Base-by-base conservation (phyloP, 495 filamentous ascomycete genomes). In the Tirmania nivea region DNA sequence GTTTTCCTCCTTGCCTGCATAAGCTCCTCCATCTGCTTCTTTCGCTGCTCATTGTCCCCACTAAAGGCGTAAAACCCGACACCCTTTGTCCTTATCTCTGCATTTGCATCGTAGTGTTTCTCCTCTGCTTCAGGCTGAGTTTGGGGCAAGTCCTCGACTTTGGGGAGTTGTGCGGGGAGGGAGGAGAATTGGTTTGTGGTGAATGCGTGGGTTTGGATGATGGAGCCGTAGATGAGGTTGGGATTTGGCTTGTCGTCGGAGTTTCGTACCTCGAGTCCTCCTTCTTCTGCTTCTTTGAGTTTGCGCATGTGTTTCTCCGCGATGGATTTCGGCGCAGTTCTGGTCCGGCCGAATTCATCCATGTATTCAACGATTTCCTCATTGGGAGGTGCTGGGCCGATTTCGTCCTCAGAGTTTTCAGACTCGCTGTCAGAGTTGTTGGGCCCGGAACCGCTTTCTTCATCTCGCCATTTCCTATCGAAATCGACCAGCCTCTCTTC, bases 41-140 rank as follows among this genome's bases (percentile, higher is more conserved):
- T 67, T 52, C 90, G 69, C 53, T 68, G 68, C 51, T 69, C 76
- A 61, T 76, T 76, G 65, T 94, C 80, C 56, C 68, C 71, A 25
- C 78, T 82, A 63, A 97, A 96, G 35, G 74, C 73, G 65, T 87
- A 95, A 64, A 94, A 97, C 0, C 86, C 92, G 8, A 83, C 81
- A 0, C 90, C 92, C 62, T 88, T 89, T 39, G 77, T 84, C 51
- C 90, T 70, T 34, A 90, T 78, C 72, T 96, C 90, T 52, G 68
- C 70, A 54, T 71, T 75, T 0, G 85, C 84, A 68, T 94, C 80
- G 67, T 94, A 97, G 65, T 96, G 92, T 65, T 69, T 48, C 25
- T 57, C 55, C 36, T 57, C 51, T 1, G 8, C 34, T 3, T 7
- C 7, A 10, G 58, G 57, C 11, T 56, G 49, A 10, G 54, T 51